Evolutionary conservation across 2,329 filamentous ascomycete species (phyloP), one percentile per base, ranked within the genome.

Genomic region (Phialocephala sp.): DNA sequence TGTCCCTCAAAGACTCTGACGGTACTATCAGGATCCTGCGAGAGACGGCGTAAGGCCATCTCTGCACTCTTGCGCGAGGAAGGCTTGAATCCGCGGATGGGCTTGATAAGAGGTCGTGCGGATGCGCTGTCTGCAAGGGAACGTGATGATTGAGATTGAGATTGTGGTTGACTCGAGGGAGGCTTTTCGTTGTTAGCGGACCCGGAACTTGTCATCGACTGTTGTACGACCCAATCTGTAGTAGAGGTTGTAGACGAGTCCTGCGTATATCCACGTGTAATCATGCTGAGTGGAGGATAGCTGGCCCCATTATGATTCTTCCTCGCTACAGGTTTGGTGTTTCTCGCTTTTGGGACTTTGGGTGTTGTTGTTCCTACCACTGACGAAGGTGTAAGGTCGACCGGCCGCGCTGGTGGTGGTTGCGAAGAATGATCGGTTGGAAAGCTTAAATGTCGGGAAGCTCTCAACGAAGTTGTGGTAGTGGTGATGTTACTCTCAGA

Each of bases 171-270:
- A 50, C 62, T 50, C 32, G 56, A 45, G 35, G 61, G 37, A 50
- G 58, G 50, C 41, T 22, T 54, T 60, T 68, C 50, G 43, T 66
- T 27, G 59, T 59, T 47, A 41, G 59, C 36, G 27, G 57, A 36
- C 27, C 60, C 60, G 37, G 37, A 60, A 35, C 54, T 59, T 20
- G 45, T 39, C 54, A 54, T 63, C 27, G 67, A 69, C 63, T 75
- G 73, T 22, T 73, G 67, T 47, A 70, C 69, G 22, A 76, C 68
- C 74, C 74, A 76, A 58, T 70, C 67, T 6, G 73, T 74, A 14
- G 52, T 68, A 66, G 37, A 71, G 43, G 45, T 45, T 47, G 57
- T 54, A n/a, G 62, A 47, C 24, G 43, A 56, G 37, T 55, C 61
- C 41, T 59, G 64, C 36, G 67, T 71, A 35, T 64, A 66, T 59